These are phyloP conservation scores for Suillus spraguei DNA, from an alignment of 768 basidiomycete genomes.

Conservation along the genomic window DNA sequence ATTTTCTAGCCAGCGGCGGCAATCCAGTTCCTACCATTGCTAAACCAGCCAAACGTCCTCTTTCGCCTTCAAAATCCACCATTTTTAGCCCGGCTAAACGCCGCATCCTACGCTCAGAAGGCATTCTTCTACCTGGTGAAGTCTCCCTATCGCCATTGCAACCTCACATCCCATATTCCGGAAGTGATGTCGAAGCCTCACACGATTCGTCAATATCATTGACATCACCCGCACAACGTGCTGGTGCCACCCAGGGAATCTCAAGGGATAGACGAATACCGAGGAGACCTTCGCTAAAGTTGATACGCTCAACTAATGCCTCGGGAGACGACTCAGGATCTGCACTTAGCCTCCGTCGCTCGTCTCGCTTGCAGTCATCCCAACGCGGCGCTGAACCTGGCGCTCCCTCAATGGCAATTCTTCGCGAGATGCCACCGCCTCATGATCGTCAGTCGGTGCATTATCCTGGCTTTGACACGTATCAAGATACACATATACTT, in stretches of 20 bases:
- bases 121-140: conserved; percentile 38
- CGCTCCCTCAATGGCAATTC: conserved; percentile 28
- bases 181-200: conserved; percentile 43
- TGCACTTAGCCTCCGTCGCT: conserved; percentile 12
- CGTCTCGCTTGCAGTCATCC: conserved; percentile 17
- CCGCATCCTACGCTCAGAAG: conserved; percentile 61
- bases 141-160: neutral
- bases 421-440: conserved; percentile 43
- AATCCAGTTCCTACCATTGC: conserved; percentile 29
- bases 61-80: conserved; percentile 53
- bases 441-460: conserved; percentile 59
- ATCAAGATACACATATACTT: conserved; percentile 43
- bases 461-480: conserved; percentile 68
- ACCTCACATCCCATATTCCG: neutral
- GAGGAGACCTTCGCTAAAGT: conserved; percentile 28
- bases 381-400: conserved; percentile 19
- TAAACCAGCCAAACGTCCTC: conserved; percentile 58
- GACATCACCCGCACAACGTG: neutral
- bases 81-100: conserved; percentile 69
- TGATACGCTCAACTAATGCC: conserved; percentile 16
- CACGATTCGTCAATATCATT: conserved; percentile 28
- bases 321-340: conserved; percentile 11
- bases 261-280: conserved; percentile 17
- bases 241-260: conserved; percentile 20
- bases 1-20: conserved; percentile 44